Conservation (phyloP, 371 early-diverging fungal genomes). For the Mortierella sp. region DNA sequence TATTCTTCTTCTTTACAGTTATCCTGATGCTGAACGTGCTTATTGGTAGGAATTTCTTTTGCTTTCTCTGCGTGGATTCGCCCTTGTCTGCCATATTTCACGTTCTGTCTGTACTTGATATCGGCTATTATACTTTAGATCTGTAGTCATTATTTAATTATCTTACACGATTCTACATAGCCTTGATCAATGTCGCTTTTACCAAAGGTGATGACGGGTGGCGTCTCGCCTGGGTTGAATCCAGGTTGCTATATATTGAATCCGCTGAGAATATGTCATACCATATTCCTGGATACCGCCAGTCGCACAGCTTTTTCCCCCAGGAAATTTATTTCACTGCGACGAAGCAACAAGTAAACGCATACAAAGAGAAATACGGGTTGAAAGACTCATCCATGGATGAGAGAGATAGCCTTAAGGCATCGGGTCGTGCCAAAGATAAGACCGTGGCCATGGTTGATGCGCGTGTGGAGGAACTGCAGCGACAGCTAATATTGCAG, state of each 20-base stretch:
- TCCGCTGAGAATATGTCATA: no score
- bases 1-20: constrained; percentile 44
- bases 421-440: background rate
- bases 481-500: background rate
- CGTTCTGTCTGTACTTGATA: no score
- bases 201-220: no score
- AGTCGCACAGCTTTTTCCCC: constrained; percentile 8
- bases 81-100: no score
- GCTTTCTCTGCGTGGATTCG: background rate
- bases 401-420: background rate
- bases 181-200: no score
- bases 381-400: background rate
- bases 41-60: constrained; percentile 29
- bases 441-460: background rate
- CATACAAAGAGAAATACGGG: background rate
- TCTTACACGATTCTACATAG: no score
- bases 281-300: constrained; percentile 13
- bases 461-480: background rate
- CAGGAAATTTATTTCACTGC: constrained; percentile 10
- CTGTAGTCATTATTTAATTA: no score
- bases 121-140: no score
- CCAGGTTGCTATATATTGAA: no score
- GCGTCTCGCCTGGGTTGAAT: no score
- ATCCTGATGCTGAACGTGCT: constrained; percentile 51
- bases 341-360: background rate